A percentile compares a stretch with the other conserved stretches of the same genome.
Conservation (phyloP, 192 early-diverging fungal genomes). For the Gonapodya prolifera region DNA sequence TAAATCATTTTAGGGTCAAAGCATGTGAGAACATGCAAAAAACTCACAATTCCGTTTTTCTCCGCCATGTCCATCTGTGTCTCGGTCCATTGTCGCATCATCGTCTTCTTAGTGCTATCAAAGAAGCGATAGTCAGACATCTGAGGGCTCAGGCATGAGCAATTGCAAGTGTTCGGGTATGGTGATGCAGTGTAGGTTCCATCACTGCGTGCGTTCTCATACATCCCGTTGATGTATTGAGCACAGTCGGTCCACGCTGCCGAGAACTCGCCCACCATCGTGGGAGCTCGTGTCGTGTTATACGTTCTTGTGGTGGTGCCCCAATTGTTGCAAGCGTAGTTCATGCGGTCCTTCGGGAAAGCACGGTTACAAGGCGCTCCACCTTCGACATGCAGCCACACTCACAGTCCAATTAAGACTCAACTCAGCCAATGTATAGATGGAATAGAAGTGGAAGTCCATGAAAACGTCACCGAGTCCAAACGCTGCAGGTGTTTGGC, state of each 20-base stretch:
- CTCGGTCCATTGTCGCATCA: conserved; percentile 32
- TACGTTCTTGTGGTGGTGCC: conserved; percentile 13
- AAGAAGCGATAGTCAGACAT: conserved; percentile 28
- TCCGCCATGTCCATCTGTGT: conserved; percentile 34
- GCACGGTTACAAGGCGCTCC: no score
- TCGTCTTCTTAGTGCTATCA: conserved; percentile 24
- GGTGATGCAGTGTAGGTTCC: conserved; percentile 26
- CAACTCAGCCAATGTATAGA: neutral
- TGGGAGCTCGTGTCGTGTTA: conserved; percentile 29
- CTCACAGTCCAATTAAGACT: neutral
- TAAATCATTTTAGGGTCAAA: neutral
- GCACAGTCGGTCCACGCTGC: conserved; percentile 60
- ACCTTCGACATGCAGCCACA: no score
- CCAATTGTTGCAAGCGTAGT: neutral
- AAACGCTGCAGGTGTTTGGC: neutral
- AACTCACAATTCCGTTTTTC: neutral
- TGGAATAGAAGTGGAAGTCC: neutral
- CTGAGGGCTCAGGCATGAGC: conserved; percentile 34
- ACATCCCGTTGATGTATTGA: conserved; percentile 55
- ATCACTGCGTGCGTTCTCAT: conserved; percentile 45
- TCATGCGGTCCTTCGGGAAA: neutral
- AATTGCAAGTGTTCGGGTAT: conserved; percentile 15
- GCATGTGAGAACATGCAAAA: conserved; percentile 35
- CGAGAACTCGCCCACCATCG: conserved; percentile 62
- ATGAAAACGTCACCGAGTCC: neutral